Evolutionary conservation across 495 filamentous ascomycete species (phyloP), one percentile per base, ranked within the genome.

Genomic region (Alectoria sarmentosa): DNA sequence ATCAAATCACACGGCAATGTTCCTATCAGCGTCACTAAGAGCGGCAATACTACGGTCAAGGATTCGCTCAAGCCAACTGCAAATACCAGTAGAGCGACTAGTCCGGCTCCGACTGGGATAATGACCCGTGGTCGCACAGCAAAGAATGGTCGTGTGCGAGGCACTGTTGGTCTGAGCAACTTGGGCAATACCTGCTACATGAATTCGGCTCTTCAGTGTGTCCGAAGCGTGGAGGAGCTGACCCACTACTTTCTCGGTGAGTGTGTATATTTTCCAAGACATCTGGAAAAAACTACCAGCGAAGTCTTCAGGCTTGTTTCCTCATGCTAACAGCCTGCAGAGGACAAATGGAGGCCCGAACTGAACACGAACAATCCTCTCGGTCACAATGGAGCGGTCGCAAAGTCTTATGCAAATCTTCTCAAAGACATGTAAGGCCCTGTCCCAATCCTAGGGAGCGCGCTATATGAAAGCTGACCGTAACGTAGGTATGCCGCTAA

Each of bases 131-230:
- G 90, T 60, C 80, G 90, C 58, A 76, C 84, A 4, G 83, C 85
- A 64, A 82, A 81, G 63, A 82, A 82, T 62, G 88, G 86, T 2
- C 83, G 87, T 59, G 80, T 82, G 17, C 76, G 83, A 37, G 92
- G 92, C 21, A 87, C 82, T 36, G 89, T 91, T 52, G 94, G 94
- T 37, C 76, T 98, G 55, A 85, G 83, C 61, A 98, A 98, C 70
- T 76, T 98, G 34, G 94, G 94, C 23, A 98, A 98, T 69, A 97
- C 94, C 0, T 98, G 94, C 76, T 98, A 98, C 74, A 96, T 97
- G 91, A 97, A 97, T 75, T 96, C 94, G 21, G 94, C 95, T 28
- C 76, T 97, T 59, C 94, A 98, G 73, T 98, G 94, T 72, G 81
- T 98, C 46, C 84, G 92, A 41, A 92, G 88, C 67, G 89, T 96